A percentile compares a stretch with the other conserved stretches of the same genome.
Evolutionary conservation across 345 rosid species (phyloP).

Genomic region (Camelina laxa): DNA sequence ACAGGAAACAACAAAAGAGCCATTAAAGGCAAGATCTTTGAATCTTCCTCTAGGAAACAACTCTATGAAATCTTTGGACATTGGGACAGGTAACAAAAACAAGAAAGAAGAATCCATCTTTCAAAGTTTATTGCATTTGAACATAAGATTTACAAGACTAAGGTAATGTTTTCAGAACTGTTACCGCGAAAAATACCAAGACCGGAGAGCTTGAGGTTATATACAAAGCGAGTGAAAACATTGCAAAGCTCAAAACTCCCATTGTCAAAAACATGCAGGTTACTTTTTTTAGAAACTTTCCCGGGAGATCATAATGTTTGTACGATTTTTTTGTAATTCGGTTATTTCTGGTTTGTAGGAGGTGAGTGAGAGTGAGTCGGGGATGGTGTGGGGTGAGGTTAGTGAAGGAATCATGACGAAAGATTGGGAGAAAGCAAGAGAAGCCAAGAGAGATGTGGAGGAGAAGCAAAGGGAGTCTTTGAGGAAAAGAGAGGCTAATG

Average conservation of each 20-base stretch:
- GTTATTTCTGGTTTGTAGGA: constrained; percentile 47
- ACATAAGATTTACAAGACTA: neutral
- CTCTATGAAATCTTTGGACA: constrained; percentile 66
- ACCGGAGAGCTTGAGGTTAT: constrained; percentile 56
- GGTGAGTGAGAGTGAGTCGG: constrained; percentile 64
- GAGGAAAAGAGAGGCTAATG: constrained; percentile 53
- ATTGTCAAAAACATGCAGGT: constrained; percentile 65
- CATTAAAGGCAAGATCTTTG: constrained; percentile 68
- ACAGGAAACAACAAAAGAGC: constrained; percentile 50
- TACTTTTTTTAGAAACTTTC: neutral
- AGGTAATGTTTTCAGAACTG: constrained; percentile 50
- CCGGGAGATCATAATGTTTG: neutral
- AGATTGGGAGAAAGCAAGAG: constrained; percentile 78
- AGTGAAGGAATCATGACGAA: constrained; percentile 59
- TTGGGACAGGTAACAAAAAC: constrained; percentile 69
- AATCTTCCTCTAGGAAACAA: constrained; percentile 49
- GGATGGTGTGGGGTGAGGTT: constrained; percentile 70
- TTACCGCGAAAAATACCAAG: constrained; percentile 56
- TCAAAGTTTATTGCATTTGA: neutral
- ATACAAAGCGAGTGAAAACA: constrained; percentile 64
- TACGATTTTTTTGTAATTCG: neutral
- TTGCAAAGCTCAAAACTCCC: constrained; percentile 66
- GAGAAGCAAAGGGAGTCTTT: constrained; percentile 60
- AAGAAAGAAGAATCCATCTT: neutral
- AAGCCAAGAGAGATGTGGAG: constrained; percentile 70